Evolutionary conservation across 2,329 filamentous ascomycete species (phyloP).

Genomic region (Fusarium lyarnte): DNA sequence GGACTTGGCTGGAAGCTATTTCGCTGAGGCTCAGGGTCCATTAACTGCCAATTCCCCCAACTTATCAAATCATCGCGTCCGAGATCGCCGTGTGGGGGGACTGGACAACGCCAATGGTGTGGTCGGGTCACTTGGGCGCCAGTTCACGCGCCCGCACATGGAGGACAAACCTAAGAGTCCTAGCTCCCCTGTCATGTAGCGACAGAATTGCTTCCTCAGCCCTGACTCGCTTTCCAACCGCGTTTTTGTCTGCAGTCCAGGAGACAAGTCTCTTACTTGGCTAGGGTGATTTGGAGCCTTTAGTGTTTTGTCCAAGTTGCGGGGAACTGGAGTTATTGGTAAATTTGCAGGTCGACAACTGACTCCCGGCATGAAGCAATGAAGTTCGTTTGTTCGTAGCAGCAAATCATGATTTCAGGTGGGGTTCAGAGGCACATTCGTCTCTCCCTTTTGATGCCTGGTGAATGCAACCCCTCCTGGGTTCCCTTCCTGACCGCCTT

Average conservation of each 20-base stretch:
- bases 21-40: not conserved
- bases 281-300: slow-evolving; percentile 1
- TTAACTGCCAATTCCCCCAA: not conserved
- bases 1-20: not conserved
- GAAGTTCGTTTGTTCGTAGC: not conserved
- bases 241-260: slow-evolving; percentile 13
- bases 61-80: slow-evolving; percentile 6
- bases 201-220: slow-evolving; percentile 34
- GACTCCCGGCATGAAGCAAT: slow-evolving; percentile 25
- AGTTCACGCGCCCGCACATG: slow-evolving; percentile 33
- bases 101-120: slow-evolving; percentile 22
- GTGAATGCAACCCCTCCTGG: slow-evolving; percentile 37
- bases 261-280: slow-evolving; percentile 11
- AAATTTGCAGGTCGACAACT: slow-evolving; percentile 7
- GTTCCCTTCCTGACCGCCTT: slow-evolving; percentile 39
- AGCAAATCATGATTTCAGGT: slow-evolving; percentile 6
- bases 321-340: slow-evolving; percentile 13
- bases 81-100: slow-evolving; percentile 31
- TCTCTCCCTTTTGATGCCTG: slow-evolving; percentile 13
- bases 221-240: slow-evolving; percentile 37
- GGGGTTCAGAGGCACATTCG: slow-evolving; percentile 18
- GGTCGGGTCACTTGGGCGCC: slow-evolving; percentile 28
- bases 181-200: slow-evolving; percentile 37
- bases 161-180: slow-evolving; percentile 15
- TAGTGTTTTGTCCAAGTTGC: slow-evolving; percentile 16